phyloP scores from a whole-genome alignment of 306 rosid genomes.

The Luffa acutangula region DNA sequence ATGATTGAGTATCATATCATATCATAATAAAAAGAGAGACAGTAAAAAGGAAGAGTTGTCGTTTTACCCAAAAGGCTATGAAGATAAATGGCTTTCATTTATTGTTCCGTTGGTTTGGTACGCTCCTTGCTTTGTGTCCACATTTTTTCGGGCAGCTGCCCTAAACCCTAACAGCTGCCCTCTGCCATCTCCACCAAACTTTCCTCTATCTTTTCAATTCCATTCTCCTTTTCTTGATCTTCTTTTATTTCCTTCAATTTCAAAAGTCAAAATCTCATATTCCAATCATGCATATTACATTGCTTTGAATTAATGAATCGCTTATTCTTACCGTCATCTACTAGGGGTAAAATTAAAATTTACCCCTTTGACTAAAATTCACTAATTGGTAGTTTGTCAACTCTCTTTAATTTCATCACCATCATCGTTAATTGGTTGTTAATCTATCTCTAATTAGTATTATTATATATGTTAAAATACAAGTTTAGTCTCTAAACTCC shows the following conservation, averaged over 20 bases:
- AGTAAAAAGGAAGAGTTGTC: not conserved
- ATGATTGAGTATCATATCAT: not conserved
- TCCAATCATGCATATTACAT: not conserved
- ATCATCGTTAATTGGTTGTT: no score
- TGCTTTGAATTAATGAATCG: not conserved
- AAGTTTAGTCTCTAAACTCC: no score
- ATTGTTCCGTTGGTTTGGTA: not conserved
- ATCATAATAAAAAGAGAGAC: not conserved
- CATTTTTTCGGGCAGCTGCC: not conserved
- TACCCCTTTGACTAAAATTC: not conserved
- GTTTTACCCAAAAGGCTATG: not conserved
- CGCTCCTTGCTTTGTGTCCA: not conserved
- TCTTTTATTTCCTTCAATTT: not conserved
- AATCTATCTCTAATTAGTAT: no score
- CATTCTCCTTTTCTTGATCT: not conserved
- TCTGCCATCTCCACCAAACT: not conserved
- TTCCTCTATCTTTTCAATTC: not conserved
- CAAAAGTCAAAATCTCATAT: not conserved
- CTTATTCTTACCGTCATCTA: not conserved
- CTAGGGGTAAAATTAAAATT: not conserved
- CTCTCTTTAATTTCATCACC: no score
- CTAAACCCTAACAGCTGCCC: not conserved
- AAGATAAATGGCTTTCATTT: not conserved
- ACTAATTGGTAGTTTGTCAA: not conserved
- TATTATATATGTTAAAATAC: no score